Evolutionary conservation across 345 rosid genomes (phyloP).

Genomic region (Bruguiera parviflora): DNA sequence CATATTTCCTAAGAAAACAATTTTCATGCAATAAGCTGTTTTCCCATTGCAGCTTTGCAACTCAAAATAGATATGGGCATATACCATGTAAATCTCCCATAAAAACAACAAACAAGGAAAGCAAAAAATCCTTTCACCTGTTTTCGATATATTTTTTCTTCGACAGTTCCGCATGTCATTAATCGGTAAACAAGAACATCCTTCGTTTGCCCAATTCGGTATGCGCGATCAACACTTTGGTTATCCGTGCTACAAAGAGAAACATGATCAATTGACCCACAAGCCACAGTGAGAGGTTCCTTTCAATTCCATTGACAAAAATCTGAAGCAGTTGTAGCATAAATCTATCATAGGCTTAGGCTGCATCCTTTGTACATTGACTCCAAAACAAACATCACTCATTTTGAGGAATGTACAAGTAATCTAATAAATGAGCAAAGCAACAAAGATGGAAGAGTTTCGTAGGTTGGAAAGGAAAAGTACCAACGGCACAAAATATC

Average conservation of each 20-base stretch:
- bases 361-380: no score
- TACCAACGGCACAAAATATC: no score
- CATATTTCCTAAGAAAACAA: not conserved
- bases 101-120: not conserved
- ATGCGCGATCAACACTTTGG: slow-evolving; percentile 99
- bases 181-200: slow-evolving; percentile 89
- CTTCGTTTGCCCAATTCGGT: slow-evolving; percentile 92
- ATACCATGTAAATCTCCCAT: not conserved
- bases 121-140: slow-evolving; percentile 48
- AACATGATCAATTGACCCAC: not conserved
- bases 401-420: no score
- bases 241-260: slow-evolving; percentile 70
- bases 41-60: not conserved
- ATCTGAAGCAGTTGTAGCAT: no score
- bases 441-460: no score
- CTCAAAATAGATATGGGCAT: not conserved
- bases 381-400: no score
- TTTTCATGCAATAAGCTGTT: not conserved
- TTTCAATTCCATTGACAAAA: not conserved
- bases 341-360: no score
- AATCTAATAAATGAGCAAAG: no score
- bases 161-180: slow-evolving; percentile 97
- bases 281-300: not conserved
- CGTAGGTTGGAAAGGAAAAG: no score
- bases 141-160: slow-evolving; percentile 94